A percentile compares a stretch with the other conserved stretches of the same genome.
Evolutionary conservation across 2,329 filamentous ascomycete species (phyloP).

Genomic region (Aspergillus neoniger): DNA sequence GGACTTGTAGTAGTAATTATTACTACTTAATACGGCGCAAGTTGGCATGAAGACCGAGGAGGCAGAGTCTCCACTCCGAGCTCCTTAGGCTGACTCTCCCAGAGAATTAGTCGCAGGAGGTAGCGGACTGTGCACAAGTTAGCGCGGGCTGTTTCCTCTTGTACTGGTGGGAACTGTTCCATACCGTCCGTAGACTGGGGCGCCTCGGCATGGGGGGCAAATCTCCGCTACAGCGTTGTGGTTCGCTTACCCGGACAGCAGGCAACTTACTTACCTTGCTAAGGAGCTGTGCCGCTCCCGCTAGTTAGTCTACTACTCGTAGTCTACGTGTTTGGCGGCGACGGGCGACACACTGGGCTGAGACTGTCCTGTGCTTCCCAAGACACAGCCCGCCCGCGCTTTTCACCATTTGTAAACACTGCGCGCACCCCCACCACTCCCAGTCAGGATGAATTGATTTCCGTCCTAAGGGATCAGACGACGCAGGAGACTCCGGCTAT

Average conservation of each 20-base stretch:
- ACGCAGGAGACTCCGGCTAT: too few species aligned
- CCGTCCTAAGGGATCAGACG: too few species aligned
- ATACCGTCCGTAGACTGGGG: constrained; percentile 1
- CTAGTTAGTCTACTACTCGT: neutral
- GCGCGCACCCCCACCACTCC: too few species aligned
- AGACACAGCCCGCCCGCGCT: neutral
- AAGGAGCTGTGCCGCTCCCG: constrained; percentile 6
- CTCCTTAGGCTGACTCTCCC: neutral
- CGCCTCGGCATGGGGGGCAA: constrained; percentile 9
- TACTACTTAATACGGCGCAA: neutral
- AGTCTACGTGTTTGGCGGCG: constrained; percentile 12
- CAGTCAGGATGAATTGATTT: too few species aligned
- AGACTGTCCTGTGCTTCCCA: constrained; percentile 2
- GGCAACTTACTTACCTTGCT: constrained; percentile 10
- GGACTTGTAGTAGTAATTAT: neutral
- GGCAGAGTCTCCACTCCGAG: neutral
- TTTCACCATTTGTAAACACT: neutral
- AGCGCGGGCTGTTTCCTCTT: constrained; percentile 8
- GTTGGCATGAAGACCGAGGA: neutral
- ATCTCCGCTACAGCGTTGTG: constrained; percentile 8
- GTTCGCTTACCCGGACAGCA: constrained; percentile 16
- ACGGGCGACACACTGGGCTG: constrained; percentile 5
- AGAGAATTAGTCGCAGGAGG: constrained; percentile 10
- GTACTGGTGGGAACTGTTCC: constrained; percentile 3
- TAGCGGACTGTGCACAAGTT: constrained; percentile 18